Evolutionary conservation across 2,329 filamentous ascomycete species (phyloP).

Genomic region (Fusarium xylarioides): DNA sequence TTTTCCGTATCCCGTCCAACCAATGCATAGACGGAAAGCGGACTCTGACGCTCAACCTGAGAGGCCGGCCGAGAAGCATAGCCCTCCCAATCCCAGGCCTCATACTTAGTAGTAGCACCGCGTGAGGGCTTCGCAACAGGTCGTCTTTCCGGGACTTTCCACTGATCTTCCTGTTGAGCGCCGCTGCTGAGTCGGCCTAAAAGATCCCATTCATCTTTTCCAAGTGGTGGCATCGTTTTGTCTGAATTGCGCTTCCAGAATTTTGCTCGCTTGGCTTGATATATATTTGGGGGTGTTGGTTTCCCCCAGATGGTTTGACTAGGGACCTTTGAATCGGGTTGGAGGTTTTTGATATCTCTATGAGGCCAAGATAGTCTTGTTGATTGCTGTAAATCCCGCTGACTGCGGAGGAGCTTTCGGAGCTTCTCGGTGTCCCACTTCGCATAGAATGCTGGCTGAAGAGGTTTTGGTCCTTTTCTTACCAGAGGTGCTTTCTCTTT

Average conservation of each 20-base stretch:
- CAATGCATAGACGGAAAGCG: constrained; percentile 44
- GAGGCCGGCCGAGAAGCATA: constrained; percentile 53
- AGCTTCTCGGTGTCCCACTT: constrained; percentile 61
- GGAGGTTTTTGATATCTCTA: constrained; percentile 39
- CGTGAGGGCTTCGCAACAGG: constrained; percentile 23
- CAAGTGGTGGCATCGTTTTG: constrained; percentile 64
- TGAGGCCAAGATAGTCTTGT: constrained; percentile 42
- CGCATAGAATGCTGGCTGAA: constrained; percentile 52
- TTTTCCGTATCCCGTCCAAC: constrained; percentile 41
- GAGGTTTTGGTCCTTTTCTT: constrained; percentile 3
- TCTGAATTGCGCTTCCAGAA: constrained; percentile 59
- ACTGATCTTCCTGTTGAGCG: constrained; percentile 48
- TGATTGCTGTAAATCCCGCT: constrained; percentile 48
- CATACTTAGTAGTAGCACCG: background rate
- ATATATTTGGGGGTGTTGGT: constrained; percentile 50
- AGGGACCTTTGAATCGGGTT: constrained; percentile 52
- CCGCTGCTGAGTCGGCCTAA: constrained; percentile 59
- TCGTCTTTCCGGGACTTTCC: constrained; percentile 50
- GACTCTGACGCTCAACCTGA: constrained; percentile 49
- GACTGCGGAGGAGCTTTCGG: constrained; percentile 52
- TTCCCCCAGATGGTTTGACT: constrained; percentile 60
- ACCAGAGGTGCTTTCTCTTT: background rate
- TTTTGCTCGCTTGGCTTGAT: constrained; percentile 54
- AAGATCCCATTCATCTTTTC: constrained; percentile 63
- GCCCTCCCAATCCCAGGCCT: constrained; percentile 55